These are phyloP conservation scores for Solanum chacoense DNA, from an alignment of 305 asterid species.

Conservation along the genomic window DNA sequence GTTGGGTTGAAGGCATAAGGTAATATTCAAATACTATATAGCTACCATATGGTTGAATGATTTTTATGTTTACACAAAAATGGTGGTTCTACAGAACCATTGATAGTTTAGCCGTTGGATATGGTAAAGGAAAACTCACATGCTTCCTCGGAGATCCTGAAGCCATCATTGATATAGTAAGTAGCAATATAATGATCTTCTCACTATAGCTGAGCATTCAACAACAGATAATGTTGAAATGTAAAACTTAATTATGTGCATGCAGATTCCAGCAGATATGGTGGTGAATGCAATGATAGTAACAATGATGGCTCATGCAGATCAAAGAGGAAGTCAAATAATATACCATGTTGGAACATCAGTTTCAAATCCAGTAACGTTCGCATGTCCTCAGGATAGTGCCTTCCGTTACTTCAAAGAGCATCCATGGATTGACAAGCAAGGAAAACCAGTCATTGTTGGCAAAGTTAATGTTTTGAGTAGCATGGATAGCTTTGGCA, in stretches of 20 bases:
- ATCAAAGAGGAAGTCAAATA: constrained; percentile 4
- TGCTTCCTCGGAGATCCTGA: constrained; percentile 41
- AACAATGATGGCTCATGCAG: constrained; percentile 11
- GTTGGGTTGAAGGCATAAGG: constrained; percentile 65
- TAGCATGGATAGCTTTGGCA: constrained; percentile 33
- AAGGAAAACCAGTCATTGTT: constrained; percentile 43
- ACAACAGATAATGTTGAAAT: not conserved
- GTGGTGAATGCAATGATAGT: constrained; percentile 19
- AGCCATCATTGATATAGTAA: constrained; percentile 40
- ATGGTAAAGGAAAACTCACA: constrained; percentile 46
- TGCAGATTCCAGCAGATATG: constrained; percentile 18
- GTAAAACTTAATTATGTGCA: not conserved
- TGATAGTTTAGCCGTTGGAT: constrained; percentile 48
- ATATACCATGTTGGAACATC: constrained; percentile 40
- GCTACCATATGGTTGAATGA: not conserved
- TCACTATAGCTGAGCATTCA: not conserved
- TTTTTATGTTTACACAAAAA: not conserved
- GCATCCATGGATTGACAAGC: constrained; percentile 48
- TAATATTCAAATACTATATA: not conserved
- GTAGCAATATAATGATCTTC: not conserved
- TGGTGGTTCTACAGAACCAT: constrained; percentile 18
- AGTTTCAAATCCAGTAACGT: constrained; percentile 20
- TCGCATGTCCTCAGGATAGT: constrained; percentile 10
- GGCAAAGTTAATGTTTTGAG: constrained; percentile 26
- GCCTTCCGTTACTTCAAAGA: constrained; percentile 19